Base-by-base conservation (phyloP, 2,329 filamentous ascomycete genomes). In the Cordyceps fumosorosea region DNA sequence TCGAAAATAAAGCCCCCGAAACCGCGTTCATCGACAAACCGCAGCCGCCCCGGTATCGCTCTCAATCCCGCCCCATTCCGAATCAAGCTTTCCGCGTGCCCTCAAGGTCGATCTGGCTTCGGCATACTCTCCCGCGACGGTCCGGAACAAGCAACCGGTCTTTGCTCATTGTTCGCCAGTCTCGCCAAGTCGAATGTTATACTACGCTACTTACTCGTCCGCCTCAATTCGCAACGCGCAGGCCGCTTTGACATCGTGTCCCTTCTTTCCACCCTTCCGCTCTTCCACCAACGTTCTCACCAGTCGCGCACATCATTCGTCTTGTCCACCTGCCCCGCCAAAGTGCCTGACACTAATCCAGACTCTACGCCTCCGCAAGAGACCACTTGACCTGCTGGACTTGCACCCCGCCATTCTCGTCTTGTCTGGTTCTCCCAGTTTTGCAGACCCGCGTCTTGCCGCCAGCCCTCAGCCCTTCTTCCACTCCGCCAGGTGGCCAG, bases 391-490 rank as follows among this genome's bases (percentile, higher is more conserved):
- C 53, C 55, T 44, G 44, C 57, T 60, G 26, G 50, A 54, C 57
- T 50, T 54, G 37, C 57, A 60, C 34, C 57, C 57, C 57, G 57
- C 57, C 53, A 40, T 53, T 60, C 50, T 60, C 44, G 18, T 24
- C 56, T 57, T 8, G 42, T 57, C 44, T 26, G 32, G 55, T 32
- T 37, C 34, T 60, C 32, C 37, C 50, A 52, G 26, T 53, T 60
- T 54, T 45, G 57, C 59, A 61, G 59, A 48, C 59, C 52, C 52
- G 59, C 52, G 51, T 61, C 52, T 61, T 61, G 59, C 59, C 59
- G 52, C 51, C 32, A 22, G 42, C 42, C 52, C 29, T 56, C 32
- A 22, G 42, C 42, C 52, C 42, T 56, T 55, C 42, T 48, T 55
- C 26, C 58, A 50, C 51, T n/a, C 42, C 50, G 32, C 26, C 32